Conservation (phyloP, 164 flowering plant genomes). For the Chimonanthus praecox region DNA sequence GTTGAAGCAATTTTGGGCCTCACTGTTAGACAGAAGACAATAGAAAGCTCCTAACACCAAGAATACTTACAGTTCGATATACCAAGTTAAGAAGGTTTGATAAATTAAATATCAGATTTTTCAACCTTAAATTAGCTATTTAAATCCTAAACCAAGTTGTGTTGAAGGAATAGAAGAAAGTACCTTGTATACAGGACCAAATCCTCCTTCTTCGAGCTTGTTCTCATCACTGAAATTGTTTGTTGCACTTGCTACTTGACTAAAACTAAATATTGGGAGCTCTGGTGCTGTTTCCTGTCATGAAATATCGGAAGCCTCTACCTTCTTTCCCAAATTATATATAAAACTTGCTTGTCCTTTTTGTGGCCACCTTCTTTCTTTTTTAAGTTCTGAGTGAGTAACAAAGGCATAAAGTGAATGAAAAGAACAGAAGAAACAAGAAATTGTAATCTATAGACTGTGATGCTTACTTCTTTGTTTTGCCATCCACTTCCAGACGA, state of each 20-base stretch:
- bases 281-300: not conserved
- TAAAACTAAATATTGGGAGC: not conserved
- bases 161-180: not conserved
- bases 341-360: not conserved
- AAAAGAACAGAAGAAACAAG: not conserved
- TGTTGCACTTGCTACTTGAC: not conserved
- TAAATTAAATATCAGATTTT: not conserved
- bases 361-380: not conserved
- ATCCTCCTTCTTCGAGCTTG: not conserved
- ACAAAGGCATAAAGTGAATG: not conserved
- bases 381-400: not conserved
- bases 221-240: not conserved
- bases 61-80: no score
- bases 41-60: no score
- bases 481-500: not conserved
- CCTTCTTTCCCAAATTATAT: not conserved
- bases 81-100: no score
- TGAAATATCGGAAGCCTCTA: not conserved
- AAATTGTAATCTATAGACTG: not conserved
- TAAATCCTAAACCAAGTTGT: not conserved
- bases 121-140: not conserved
- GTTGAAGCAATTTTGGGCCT: not conserved
- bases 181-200: conserved; percentile 5
- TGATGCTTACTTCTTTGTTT: not conserved
- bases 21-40: no score